Conservation (phyloP, 2,329 filamentous ascomycete species). For the Xylariaceae sp. region DNA sequence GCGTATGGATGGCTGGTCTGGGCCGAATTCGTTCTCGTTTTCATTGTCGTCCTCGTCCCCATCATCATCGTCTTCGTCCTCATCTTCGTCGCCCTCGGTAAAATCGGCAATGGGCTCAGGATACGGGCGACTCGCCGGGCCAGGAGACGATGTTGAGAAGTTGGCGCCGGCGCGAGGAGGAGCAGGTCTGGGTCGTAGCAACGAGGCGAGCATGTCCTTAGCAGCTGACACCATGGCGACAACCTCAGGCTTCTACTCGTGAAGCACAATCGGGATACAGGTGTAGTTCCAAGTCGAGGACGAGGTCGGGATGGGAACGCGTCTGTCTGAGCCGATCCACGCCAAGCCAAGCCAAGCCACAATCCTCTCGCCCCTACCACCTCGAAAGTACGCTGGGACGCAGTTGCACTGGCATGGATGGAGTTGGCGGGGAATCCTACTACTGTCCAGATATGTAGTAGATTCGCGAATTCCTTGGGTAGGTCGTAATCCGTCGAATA, state of each 20-base stretch:
- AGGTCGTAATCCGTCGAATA: too few species aligned
- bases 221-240: slow-evolving; percentile 27
- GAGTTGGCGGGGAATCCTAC: not conserved
- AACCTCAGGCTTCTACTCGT: slow-evolving; percentile 15
- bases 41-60: slow-evolving; percentile 60
- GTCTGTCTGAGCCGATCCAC: slow-evolving; percentile 17
- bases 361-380: slow-evolving; percentile 20
- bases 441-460: not conserved
- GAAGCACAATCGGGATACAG: not conserved
- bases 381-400: slow-evolving; percentile 15
- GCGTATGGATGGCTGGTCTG: slow-evolving; percentile 29
- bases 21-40: slow-evolving; percentile 30
- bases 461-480: too few species aligned
- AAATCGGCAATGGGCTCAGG: slow-evolving; percentile 54
- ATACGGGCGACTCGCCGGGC: slow-evolving; percentile 32
- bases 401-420: slow-evolving; percentile 19
- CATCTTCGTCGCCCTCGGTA: slow-evolving; percentile 60
- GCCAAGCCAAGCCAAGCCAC: slow-evolving; percentile 18
- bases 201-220: slow-evolving; percentile 32
- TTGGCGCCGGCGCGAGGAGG: slow-evolving; percentile 26
- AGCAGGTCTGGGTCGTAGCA: slow-evolving; percentile 27
- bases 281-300: not conserved
- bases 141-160: slow-evolving; percentile 27
- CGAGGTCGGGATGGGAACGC: slow-evolving; percentile 7
- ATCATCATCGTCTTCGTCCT: slow-evolving; percentile 61